Base-by-base conservation (phyloP, 139 green algal species). In the Tetraselmis chui region DNA sequence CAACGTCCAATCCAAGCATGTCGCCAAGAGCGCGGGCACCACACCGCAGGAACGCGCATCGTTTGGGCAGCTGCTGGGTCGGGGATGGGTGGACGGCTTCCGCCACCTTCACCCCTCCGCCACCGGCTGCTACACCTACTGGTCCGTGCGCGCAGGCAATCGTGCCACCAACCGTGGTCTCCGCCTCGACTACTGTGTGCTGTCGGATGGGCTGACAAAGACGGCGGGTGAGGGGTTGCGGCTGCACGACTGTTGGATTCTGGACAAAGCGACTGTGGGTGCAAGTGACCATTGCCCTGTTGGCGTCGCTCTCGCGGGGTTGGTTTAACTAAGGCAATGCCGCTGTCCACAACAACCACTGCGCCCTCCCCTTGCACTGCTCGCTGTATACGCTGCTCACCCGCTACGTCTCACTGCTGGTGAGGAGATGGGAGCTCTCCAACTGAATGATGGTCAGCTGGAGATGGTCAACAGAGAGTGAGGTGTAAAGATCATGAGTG, bases 161-260 rank as follows among this genome's bases (percentile, higher is more conserved):
- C 30, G 59, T 23, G 81, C 85, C 25, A 24, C 1, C 29, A 88
- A 88, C 75, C 79, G 81, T n/a, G 85, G 85, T 22, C 78, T 88
- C 1, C 81, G 85, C 0, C 77, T 88, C n/a, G 85, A 88, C 76
- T 88, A 88, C 82, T 59, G 67, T 2, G 11, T 83, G 0, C 78
- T 67, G 45, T 67, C 45, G 45, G 45, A 67, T 5, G 45, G 45
- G 5, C 45, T 67, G 11, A n/a, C n/a, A n/a, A 18, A 25, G 11
- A 18, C 11, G 11, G 18, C 11, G 11, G 45, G 45, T 18, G 11
- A 5, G 45, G 45, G 45, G 11, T 67, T 67, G 45, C 5, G 45
- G 45, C 45, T 67, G 45, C 45, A 67, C 18, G 45, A 67, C 45
- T 5, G 11, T 18, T 67, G 45, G 45, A 67, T 67, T 18, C 45